Evolutionary conservation across 2,329 filamentous ascomycete genomes (phyloP).

Genomic region (Diaporthe sp.): DNA sequence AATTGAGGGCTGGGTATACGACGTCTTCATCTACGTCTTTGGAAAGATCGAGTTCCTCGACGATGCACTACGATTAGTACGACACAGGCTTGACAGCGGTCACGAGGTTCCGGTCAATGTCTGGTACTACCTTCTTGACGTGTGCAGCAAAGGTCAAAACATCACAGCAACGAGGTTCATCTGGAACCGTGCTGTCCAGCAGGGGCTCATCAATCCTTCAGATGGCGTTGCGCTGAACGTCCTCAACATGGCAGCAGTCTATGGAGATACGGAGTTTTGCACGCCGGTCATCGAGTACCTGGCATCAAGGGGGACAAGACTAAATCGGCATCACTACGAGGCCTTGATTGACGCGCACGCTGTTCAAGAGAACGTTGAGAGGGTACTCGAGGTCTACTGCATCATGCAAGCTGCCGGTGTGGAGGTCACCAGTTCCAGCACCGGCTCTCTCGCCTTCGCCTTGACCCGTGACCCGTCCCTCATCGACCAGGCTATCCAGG

Average conservation of each 20-base stretch:
- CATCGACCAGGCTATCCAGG: constrained; percentile 64
- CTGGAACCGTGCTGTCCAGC: constrained; percentile 71
- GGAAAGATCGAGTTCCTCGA: constrained; percentile 80
- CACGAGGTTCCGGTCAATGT: constrained; percentile 61
- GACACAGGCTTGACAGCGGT: constrained; percentile 60
- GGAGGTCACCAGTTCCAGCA: constrained; percentile 69
- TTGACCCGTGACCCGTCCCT: constrained; percentile 62
- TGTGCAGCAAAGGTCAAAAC: constrained; percentile 74
- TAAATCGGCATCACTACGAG: constrained; percentile 82
- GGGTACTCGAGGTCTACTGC: constrained; percentile 77
- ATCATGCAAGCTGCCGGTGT: constrained; percentile 79
- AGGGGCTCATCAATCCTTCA: constrained; percentile 55
- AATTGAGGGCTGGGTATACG: constrained; percentile 80
- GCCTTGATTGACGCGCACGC: constrained; percentile 80
- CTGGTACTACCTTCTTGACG: constrained; percentile 81
- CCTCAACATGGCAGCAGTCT: constrained; percentile 77
- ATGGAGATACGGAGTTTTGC: constrained; percentile 77
- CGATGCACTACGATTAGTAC: constrained; percentile 78
- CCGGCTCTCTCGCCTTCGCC: constrained; percentile 70
- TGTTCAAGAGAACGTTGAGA: constrained; percentile 68
- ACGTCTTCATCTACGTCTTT: constrained; percentile 81
- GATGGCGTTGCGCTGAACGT: constrained; percentile 63
- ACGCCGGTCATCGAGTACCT: constrained; percentile 78
- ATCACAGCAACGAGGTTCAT: constrained; percentile 75
- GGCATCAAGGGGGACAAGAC: constrained; percentile 66